Conservation (phyloP, 2,329 filamentous ascomycete genomes). For the Shiraia sp. region DNA sequence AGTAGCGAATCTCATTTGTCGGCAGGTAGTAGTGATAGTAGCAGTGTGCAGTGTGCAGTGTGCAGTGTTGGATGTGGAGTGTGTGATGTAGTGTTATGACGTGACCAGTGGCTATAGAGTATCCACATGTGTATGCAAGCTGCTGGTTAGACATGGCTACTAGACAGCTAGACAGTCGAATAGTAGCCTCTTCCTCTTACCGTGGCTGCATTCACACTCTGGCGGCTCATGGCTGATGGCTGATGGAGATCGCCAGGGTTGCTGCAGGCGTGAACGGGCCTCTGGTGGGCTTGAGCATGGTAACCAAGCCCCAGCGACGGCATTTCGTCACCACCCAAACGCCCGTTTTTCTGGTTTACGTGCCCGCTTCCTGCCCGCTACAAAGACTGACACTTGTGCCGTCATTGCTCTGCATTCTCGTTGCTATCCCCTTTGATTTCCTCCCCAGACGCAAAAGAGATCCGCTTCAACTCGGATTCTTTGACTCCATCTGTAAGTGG, state of each 20-base stretch:
- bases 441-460: background rate
- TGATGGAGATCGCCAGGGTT: constrained; percentile 35
- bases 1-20: constrained; percentile 48
- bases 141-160: too few species aligned
- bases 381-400: constrained; percentile 17
- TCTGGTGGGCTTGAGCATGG: constrained; percentile 27
- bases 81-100: constrained; percentile 8
- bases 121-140: too few species aligned
- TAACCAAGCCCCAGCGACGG: constrained; percentile 22
- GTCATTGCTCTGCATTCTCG: constrained; percentile 6
- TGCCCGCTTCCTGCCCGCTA: constrained; percentile 28
- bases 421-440: constrained; percentile 1
- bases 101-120: too few species aligned
- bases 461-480: constrained; percentile 9
- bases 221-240: constrained; percentile 18
- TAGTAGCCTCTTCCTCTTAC: too few species aligned
- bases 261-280: constrained; percentile 14
- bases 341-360: constrained; percentile 37
- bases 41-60: too few species aligned
- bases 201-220: too few species aligned
- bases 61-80: background rate
- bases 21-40: constrained; percentile 9
- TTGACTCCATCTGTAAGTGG: constrained; percentile 32
- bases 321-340: constrained; percentile 43
- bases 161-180: too few species aligned